Conservation (phyloP, 1,139 yeast genomes). For the Yamadazyma membranifaciens region DNA sequence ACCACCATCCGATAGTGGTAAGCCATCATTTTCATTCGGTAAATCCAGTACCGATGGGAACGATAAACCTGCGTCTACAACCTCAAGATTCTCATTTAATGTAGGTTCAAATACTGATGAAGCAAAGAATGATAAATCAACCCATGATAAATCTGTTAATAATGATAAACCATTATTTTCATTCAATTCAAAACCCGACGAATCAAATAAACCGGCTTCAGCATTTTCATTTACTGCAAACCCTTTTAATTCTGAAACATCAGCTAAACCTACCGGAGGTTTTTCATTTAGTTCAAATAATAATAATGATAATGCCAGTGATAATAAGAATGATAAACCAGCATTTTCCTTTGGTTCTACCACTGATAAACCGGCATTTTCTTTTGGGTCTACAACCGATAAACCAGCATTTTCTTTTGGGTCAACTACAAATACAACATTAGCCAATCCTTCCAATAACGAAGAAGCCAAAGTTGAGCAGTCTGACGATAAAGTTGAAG, state of each 20-base stretch:
- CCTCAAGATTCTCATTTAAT: conserved; percentile 14
- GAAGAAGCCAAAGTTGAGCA: conserved; percentile 11
- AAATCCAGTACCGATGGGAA: background rate
- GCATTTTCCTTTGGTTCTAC: conserved; percentile 6
- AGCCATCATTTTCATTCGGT: conserved; percentile 12
- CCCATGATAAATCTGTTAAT: conserved; percentile 6
- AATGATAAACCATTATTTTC: conserved; percentile 13
- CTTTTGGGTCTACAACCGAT: conserved; percentile 3
- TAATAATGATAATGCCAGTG: background rate
- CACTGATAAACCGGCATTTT: conserved; percentile 11
- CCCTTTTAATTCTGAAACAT: background rate
- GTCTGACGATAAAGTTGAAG: conserved; percentile 23
- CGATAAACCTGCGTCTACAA: no score
- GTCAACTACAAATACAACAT: conserved; percentile 13
- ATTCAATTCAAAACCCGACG: conserved; percentile 14
- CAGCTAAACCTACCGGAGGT: conserved; percentile 7
- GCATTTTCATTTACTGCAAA: conserved; percentile 11
- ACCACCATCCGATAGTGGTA: conserved; percentile 17
- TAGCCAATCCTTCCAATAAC: background rate
- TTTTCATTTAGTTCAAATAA: conserved; percentile 19
- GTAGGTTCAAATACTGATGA: no score
- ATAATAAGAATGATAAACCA: conserved; percentile 4
- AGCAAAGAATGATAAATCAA: background rate
- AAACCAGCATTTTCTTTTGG: conserved; percentile 12
- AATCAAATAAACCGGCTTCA: conserved; percentile 10